Evolutionary conservation across 805 yeast species (phyloP).

Genomic region (Lachancea sp.): DNA sequence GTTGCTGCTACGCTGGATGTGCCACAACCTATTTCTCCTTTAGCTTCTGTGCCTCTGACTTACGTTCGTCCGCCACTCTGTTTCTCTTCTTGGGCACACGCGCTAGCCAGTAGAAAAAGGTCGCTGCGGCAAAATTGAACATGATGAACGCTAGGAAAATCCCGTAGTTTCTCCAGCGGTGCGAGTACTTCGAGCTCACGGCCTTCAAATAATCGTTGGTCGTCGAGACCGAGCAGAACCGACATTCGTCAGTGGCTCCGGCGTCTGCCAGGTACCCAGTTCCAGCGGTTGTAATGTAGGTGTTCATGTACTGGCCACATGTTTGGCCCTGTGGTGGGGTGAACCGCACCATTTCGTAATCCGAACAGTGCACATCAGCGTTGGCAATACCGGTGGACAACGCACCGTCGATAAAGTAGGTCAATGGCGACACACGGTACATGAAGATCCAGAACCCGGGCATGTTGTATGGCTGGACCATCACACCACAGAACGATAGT

Average conservation of each 20-base stretch:
- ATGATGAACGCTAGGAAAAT: slow-evolving; percentile 47
- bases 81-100: slow-evolving; percentile 59
- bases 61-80: slow-evolving; percentile 11
- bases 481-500: slow-evolving; percentile 72
- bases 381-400: slow-evolving; percentile 52
- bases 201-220: slow-evolving; percentile 53
- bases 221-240: slow-evolving; percentile 46
- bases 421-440: slow-evolving; percentile 67
- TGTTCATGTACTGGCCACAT: slow-evolving; percentile 49
- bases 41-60: slow-evolving; percentile 5
- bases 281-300: slow-evolving; percentile 31
- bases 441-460: slow-evolving; percentile 79
- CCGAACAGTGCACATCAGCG: slow-evolving; percentile 41
- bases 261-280: slow-evolving; percentile 45
- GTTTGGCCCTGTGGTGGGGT: slow-evolving; percentile 49
- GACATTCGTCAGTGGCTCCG: slow-evolving; percentile 46
- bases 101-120: slow-evolving; percentile 52
- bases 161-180: slow-evolving; percentile 58
- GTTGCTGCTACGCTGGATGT: too few species aligned
- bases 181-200: slow-evolving; percentile 35
- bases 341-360: slow-evolving; percentile 42
- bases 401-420: slow-evolving; percentile 55
- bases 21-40: neutral
- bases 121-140: slow-evolving; percentile 38
- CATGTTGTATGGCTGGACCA: slow-evolving; percentile 48